A percentile compares a stretch with the other conserved stretches of the same genome.
Conservation (phyloP, 345 rosid genomes). For the Pelargonium nanum region DNA sequence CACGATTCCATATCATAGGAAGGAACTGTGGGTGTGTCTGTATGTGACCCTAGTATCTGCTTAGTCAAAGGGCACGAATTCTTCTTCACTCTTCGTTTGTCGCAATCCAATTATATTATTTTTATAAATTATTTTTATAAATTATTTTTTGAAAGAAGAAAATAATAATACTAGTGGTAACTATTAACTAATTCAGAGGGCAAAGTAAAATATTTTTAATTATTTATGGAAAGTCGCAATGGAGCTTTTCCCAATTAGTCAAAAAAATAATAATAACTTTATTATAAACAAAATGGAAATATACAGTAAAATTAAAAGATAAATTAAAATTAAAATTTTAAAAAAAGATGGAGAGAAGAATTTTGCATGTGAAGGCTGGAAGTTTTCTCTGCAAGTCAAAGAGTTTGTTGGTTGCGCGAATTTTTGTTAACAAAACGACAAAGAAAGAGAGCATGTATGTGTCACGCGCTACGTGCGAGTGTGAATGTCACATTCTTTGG, state of each 20-base stretch:
- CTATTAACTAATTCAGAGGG: not conserved
- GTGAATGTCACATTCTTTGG: slow-evolving; percentile 15
- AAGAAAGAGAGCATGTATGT: slow-evolving; percentile 19
- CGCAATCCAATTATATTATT: slow-evolving; percentile 4
- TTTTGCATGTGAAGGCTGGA: slow-evolving; percentile 46
- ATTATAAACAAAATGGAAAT: not conserved
- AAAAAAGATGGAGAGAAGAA: not conserved
- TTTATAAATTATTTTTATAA: not conserved
- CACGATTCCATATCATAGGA: slow-evolving; percentile 10
- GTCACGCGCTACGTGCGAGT: slow-evolving; percentile 14
- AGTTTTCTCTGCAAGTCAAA: slow-evolving; percentile 45
- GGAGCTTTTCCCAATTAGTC: slow-evolving; percentile 4
- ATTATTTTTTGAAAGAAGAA: not conserved
- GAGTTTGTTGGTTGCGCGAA: slow-evolving; percentile 43
- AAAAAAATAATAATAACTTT: slow-evolving; percentile 2
- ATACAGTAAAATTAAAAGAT: not conserved
- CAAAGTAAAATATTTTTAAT: not conserved
- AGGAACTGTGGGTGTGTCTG: not conserved
- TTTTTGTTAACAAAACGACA: slow-evolving; percentile 12
- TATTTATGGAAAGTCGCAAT: slow-evolving; percentile 5
- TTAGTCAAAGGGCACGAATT: slow-evolving; percentile 28
- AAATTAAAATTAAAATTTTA: not conserved
- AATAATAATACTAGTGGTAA: not conserved
- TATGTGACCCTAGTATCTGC: not conserved
- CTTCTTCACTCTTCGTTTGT: slow-evolving; percentile 16